Evolutionary conservation across 768 basidiomycete species (phyloP), one percentile per base, ranked within the genome.

Genomic region (Rhodotorula babjevae): DNA sequence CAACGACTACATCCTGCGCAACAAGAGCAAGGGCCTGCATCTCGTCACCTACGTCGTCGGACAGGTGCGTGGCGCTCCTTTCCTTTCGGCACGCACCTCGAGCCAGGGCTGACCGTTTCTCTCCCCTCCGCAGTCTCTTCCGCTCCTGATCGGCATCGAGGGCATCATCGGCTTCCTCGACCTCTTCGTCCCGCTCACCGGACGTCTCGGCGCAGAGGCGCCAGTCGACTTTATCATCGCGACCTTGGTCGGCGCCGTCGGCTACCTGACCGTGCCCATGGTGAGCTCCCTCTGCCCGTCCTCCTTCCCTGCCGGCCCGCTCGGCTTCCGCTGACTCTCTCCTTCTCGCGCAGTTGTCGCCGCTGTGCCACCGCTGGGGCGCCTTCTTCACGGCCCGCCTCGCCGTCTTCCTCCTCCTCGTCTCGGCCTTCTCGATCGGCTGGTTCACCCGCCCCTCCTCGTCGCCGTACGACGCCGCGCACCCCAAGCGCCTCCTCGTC

Each of bases 171-270:
- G 87, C 11, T 86, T 89, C 7, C 76, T 91, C 56, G 90, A 94
- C 58, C 89, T 97, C 31, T 96, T 98, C 77, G 91, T 95, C 0
- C 95, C 95, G 14, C 81, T 96, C 78, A 72, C 72, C 12, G 67
- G 68, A 15, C 60, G 67, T 5, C 44, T 71, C 5, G 71, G 73
- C 19, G 75, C 76, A 5, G 88, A 90, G 52, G 91, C 89, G 0
- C 94, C 95, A 0, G 88, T 88, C 3, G 95, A 98, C 73, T 87
- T 90, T 78, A 88, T 97, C 78, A 89, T 97, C 50, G 93, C 91
- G 0, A 87, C 87, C 7, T 86, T 94, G 46, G 86, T 91, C 10
- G 82, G 89, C 0, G 78, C 85, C 44, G 79, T 88, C 6, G 85
- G 86, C 9, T 83, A 87, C 47, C 84, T 89, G 47, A 81, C 84